A percentile compares a stretch with the other conserved stretches of the same genome.
phyloP scores from a whole-genome alignment of 2,329 filamentous ascomycete species.

The Boeremia lycopersici region DNA sequence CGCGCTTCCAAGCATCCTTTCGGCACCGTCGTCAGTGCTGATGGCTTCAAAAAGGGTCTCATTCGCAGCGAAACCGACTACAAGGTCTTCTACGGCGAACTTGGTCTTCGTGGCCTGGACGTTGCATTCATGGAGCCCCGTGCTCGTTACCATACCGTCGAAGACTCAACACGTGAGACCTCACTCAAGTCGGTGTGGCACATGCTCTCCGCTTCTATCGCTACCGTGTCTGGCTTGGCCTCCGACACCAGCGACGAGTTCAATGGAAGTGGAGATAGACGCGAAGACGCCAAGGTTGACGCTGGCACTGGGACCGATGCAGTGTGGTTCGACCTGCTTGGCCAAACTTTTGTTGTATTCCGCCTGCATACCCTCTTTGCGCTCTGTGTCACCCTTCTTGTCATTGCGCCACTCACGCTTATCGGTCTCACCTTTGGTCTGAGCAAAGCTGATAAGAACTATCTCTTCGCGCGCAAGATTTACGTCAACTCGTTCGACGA shows the following conservation, averaged over 20 bases:
- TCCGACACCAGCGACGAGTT: slow-evolving; percentile 71
- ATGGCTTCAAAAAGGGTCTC: slow-evolving; percentile 80
- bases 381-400: slow-evolving; percentile 80
- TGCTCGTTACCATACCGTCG: slow-evolving; percentile 85
- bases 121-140: slow-evolving; percentile 89
- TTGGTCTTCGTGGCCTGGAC: slow-evolving; percentile 86
- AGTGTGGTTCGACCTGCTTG: slow-evolving; percentile 96
- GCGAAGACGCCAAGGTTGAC: slow-evolving; percentile 65
- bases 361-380: slow-evolving; percentile 84
- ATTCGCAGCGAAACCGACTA: slow-evolving; percentile 91
- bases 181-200: slow-evolving; percentile 80
- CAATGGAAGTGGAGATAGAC: slow-evolving; percentile 63
- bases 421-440: slow-evolving; percentile 72
- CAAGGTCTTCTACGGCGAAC: slow-evolving; percentile 75
- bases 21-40: slow-evolving; percentile 78
- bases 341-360: slow-evolving; percentile 77
- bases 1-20: slow-evolving; percentile 75
- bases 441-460: slow-evolving; percentile 78
- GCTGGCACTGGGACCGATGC: slow-evolving; percentile 71
- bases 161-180: slow-evolving; percentile 84
- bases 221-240: slow-evolving; percentile 74
- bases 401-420: slow-evolving; percentile 77
- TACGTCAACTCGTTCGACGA: slow-evolving; percentile 65
- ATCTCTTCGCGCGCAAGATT: slow-evolving; percentile 75
- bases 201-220: slow-evolving; percentile 85